phyloP scores from a whole-genome alignment of 305 asterid species.

The Fraxinus angustifolia region DNA sequence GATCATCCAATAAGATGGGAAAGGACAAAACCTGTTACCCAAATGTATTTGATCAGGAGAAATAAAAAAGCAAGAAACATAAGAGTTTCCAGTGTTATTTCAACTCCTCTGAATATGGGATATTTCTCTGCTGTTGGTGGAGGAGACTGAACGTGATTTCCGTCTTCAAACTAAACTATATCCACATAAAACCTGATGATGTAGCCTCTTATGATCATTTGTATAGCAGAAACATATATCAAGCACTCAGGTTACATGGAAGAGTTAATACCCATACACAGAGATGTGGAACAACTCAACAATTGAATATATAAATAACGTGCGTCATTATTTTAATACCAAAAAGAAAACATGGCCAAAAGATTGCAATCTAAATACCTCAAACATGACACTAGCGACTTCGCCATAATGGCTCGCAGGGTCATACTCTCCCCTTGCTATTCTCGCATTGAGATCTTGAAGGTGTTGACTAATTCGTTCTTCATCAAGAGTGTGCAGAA shows the following conservation, averaged over 20 bases:
- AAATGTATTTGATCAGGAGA: constrained; percentile 18
- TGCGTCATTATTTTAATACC: not conserved
- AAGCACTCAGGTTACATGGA: constrained; percentile 3
- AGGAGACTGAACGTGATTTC: not conserved
- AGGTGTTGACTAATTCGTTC: constrained; percentile 73
- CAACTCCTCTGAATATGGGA: not conserved
- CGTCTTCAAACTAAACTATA: not conserved
- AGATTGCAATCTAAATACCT: constrained; percentile 47
- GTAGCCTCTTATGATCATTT: not conserved
- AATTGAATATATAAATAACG: not conserved
- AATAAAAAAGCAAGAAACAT: constrained; percentile 15
- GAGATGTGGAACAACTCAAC: constrained; percentile 16
- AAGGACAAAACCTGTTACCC: constrained; percentile 73
- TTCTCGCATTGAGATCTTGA: constrained; percentile 62
- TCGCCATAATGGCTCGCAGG: constrained; percentile 49
- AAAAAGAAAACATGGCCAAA: constrained; percentile 18
- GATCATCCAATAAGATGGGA: constrained; percentile 86
- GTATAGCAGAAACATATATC: not conserved
- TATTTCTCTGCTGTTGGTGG: constrained; percentile 10
- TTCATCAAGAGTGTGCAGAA: constrained; percentile 74
- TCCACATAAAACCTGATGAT: not conserved
- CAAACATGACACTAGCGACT: constrained; percentile 84
- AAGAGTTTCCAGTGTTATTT: not conserved
- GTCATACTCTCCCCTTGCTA: constrained; percentile 59
- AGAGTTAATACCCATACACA: not conserved